Evolutionary conservation across 2,329 filamentous ascomycete genomes (phyloP), one percentile per base, ranked within the genome.

Genomic region (Ambrosiella beaveri): DNA sequence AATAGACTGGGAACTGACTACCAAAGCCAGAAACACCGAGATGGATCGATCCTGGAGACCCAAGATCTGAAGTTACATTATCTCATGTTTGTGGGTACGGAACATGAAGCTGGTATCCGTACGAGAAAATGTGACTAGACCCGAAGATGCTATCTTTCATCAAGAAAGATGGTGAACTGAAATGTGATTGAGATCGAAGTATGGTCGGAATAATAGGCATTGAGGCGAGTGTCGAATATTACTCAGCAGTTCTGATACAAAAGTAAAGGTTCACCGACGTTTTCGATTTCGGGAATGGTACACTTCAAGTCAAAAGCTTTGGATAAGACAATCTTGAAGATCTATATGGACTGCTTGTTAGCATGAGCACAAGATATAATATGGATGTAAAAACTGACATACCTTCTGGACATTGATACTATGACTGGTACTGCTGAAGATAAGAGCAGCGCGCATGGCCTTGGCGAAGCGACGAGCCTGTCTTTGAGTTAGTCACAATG

Each of bases 361-460:
- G 37, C 7, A 49, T 12, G 3, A 54, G 9, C 27, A 4, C 17
- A 2, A 47, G n/a, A 47, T 19, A 9, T 35, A 41, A 41, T 12
- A 38, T 13, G 8, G 52, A 13, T 15, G 3, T 41, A 27, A 4
- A 27, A 4, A 27, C 27, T 27, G 27, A 61, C 70, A 53, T 68
- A 95, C 91, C 85, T 82, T 98, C 73, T 98, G 93, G 62, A 98
- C 93, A 66, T 98, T 98, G 76, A 98, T 98, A 71, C 90, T 96
- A 73, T 98, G 93, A 69, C 90, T 96, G 57, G 93, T 98, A 71
- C 91, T 97, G 73, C 89, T 95, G 72, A 98, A 98, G 67, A 98
- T 97, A 66, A 98, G 77, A 66, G 88, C 89, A 61, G 93, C 93
- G 65, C 94, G 88, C 93, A 98, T 98, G 9, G 93, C 93, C 70